Evolutionary conservation across 2,329 filamentous ascomycete species (phyloP).

Genomic region (Hypoxylon sp.): DNA sequence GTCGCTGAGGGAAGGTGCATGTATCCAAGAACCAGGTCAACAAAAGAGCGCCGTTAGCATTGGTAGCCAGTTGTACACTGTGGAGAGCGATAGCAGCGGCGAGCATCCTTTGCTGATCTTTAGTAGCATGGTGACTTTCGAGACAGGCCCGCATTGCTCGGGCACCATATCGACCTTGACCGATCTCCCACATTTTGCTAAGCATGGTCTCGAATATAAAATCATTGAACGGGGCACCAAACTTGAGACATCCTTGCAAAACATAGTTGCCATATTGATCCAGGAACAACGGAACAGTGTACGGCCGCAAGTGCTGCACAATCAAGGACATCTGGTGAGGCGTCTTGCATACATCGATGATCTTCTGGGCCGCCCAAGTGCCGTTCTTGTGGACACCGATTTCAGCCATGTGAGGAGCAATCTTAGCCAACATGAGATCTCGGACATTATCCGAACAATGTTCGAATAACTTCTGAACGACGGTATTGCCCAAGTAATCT

Average conservation of each 20-base stretch:
- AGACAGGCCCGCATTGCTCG: slow-evolving; percentile 96
- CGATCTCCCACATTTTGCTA: slow-evolving; percentile 90
- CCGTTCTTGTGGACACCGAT: slow-evolving; percentile 99
- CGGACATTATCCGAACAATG: slow-evolving; percentile 92
- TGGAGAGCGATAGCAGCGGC: slow-evolving; percentile 96
- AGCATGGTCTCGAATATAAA: slow-evolving; percentile 99
- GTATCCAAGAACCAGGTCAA: slow-evolving; percentile 99
- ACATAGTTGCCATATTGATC: slow-evolving; percentile 99
- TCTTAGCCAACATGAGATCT: slow-evolving; percentile 90
- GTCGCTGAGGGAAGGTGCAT: slow-evolving; percentile 92
- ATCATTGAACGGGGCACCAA: slow-evolving; percentile 88
- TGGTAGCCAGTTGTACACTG: slow-evolving; percentile 95
- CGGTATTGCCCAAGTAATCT: slow-evolving; percentile 97
- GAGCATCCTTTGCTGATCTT: slow-evolving; percentile 95
- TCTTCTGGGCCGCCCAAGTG: slow-evolving; percentile 99
- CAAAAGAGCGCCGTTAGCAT: slow-evolving; percentile 92
- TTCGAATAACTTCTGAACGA: slow-evolving; percentile 99
- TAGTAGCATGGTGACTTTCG: slow-evolving; percentile 94
- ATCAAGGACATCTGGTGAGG: slow-evolving; percentile 86
- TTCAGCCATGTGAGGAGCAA: slow-evolving; percentile 92
- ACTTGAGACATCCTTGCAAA: slow-evolving; percentile 94
- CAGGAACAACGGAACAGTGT: slow-evolving; percentile 91
- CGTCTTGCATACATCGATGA: slow-evolving; percentile 95
- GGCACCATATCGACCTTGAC: slow-evolving; percentile 93
- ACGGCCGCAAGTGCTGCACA: slow-evolving; percentile 85